Conservation (phyloP, 1,284 basidiomycete genomes). For the Tylopilus orsonianus region DNA sequence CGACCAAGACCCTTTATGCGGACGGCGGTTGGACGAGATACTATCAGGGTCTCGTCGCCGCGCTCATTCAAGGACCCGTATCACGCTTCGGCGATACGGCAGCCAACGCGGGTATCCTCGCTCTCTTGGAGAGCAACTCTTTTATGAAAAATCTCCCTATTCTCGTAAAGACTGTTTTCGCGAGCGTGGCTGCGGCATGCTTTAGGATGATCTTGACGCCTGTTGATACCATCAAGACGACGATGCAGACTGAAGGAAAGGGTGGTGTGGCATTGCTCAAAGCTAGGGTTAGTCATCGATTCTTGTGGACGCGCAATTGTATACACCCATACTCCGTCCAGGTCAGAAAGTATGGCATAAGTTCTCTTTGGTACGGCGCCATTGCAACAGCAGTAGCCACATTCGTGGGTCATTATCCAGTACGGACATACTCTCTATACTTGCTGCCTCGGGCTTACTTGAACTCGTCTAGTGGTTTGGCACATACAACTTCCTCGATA, state of each 20-base stretch:
- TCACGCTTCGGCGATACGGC: slow-evolving; percentile 89
- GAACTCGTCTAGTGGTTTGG: slow-evolving; percentile 58
- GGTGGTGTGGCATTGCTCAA: slow-evolving; percentile 64
- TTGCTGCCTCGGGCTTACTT: not conserved
- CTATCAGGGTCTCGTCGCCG: slow-evolving; percentile 80
- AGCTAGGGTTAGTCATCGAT: slow-evolving; percentile 50
- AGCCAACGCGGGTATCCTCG: slow-evolving; percentile 79
- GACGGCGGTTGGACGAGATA: slow-evolving; percentile 82
- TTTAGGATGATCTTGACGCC: slow-evolving; percentile 87
- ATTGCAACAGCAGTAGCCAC: slow-evolving; percentile 87
- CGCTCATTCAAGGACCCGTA: slow-evolving; percentile 77
- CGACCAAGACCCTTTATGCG: slow-evolving; percentile 64
- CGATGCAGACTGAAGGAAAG: slow-evolving; percentile 84
- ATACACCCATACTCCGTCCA: slow-evolving; percentile 25
- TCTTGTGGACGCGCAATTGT: not conserved
- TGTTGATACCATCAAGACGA: slow-evolving; percentile 90
- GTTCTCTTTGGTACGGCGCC: slow-evolving; percentile 84
- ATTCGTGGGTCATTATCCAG: slow-evolving; percentile 87
- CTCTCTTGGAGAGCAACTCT: slow-evolving; percentile 68
- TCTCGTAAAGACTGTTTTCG: slow-evolving; percentile 69
- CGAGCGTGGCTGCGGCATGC: slow-evolving; percentile 65
- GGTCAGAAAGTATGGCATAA: slow-evolving; percentile 74
- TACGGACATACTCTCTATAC: slow-evolving; percentile 28
- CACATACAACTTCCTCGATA: slow-evolving; percentile 81
- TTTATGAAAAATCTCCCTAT: slow-evolving; percentile 64